These are phyloP conservation scores for Phytophthora chlamydospora DNA, from an alignment of 352 stramenopile species.

Conservation along the genomic window DNA sequence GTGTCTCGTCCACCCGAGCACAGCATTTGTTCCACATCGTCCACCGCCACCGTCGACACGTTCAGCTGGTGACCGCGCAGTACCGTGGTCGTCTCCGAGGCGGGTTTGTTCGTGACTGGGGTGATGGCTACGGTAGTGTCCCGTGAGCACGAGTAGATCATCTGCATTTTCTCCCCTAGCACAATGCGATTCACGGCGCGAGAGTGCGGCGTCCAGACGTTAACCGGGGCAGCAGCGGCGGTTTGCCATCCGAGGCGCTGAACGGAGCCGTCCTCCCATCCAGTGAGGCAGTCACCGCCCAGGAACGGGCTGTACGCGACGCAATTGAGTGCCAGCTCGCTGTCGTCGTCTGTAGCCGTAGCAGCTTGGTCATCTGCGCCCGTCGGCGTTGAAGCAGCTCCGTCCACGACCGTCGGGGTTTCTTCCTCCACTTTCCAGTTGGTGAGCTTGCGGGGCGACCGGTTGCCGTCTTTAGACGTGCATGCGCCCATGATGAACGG, in stretches of 20 bases:
- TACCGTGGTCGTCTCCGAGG: constrained; percentile 28
- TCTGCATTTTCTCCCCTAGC: constrained; percentile 39
- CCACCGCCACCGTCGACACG: constrained; percentile 66
- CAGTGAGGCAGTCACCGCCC: constrained; percentile 48
- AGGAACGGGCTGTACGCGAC: constrained; percentile 45
- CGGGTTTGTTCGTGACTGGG: constrained; percentile 20
- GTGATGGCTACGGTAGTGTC: constrained; percentile 78
- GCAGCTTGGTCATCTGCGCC: constrained; percentile 16
- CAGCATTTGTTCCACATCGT: constrained; percentile 56
- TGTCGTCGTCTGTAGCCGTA: constrained; percentile 13
- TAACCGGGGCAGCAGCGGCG: constrained; percentile 19
- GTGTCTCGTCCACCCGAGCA: constrained; percentile 86
- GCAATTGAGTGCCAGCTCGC: constrained; percentile 56
- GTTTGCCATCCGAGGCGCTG: constrained; percentile 45
- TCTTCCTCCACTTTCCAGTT: constrained; percentile 58
- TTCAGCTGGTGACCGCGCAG: constrained; percentile 70
- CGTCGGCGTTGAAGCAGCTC: constrained; percentile 21
- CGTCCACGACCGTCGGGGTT: constrained; percentile 13
- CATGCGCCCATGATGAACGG: constrained; percentile 54
- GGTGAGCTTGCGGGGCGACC: constrained; percentile 32
- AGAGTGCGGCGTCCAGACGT: constrained; percentile 55
- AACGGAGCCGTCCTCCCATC: constrained; percentile 82
- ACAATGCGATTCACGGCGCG: constrained; percentile 70
- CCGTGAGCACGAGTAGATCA: constrained; percentile 78
- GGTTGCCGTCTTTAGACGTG: constrained; percentile 40